Conservation (phyloP, 139 green algal genomes). For the Coelastrella sp. region DNA sequence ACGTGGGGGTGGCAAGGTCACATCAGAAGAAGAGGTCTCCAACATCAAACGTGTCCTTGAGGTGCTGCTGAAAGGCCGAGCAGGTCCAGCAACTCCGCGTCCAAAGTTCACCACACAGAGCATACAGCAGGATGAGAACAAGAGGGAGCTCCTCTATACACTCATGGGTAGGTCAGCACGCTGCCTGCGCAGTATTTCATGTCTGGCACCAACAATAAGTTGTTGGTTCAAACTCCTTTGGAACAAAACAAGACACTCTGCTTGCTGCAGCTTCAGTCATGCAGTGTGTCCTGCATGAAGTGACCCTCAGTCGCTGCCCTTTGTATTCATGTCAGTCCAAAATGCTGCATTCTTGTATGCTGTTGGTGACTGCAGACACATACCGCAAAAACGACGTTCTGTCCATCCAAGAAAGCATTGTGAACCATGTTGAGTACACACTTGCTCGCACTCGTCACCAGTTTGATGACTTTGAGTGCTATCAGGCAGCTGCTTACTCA, state of each 20-base stretch:
- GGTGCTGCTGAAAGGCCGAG: slow-evolving; percentile 56
- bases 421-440: slow-evolving; percentile 99
- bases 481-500: slow-evolving; percentile 90
- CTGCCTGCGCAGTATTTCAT: too few relatives aligned
- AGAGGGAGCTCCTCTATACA: slow-evolving; percentile 77
- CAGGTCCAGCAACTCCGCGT: not conserved
- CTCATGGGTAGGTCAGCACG: slow-evolving; percentile 88
- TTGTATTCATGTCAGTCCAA: too few relatives aligned
- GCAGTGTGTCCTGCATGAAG: too few relatives aligned
- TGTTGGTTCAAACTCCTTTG: too few relatives aligned
- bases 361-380: slow-evolving; percentile 76
- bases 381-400: slow-evolving; percentile 98
- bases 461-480: slow-evolving; percentile 96
- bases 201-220: too few relatives aligned
- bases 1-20: slow-evolving; percentile 71
- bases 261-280: too few relatives aligned
- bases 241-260: too few relatives aligned
- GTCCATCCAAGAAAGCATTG: slow-evolving; percentile 95
- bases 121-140: slow-evolving; percentile 53
- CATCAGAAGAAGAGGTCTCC: slow-evolving; percentile 54
- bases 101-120: slow-evolving; percentile 62
- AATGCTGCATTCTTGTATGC: not conserved
- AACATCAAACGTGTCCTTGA: slow-evolving; percentile 70
- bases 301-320: too few relatives aligned
- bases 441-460: slow-evolving; percentile 89